A percentile compares a stretch with the other conserved stretches of the same genome.
These are phyloP conservation scores for Aegilops sharonensis DNA, from an alignment of 176 grass and related monocot genomes.

Conservation along the genomic window DNA sequence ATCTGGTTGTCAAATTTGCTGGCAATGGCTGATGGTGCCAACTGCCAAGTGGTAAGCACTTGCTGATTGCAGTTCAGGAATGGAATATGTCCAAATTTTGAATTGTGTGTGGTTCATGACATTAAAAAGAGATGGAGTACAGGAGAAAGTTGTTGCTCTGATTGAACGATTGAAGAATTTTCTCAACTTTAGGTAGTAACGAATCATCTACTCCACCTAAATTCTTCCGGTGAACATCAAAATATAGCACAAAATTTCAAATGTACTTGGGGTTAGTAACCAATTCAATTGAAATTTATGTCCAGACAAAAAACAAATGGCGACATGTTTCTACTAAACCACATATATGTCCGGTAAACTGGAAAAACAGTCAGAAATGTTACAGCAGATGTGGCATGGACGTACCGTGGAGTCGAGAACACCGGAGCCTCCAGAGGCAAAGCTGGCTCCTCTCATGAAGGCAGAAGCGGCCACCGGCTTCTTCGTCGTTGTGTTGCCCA, in stretches of 20 bases:
- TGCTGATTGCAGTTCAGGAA: background rate
- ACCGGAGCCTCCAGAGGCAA: slow-evolving; percentile 73
- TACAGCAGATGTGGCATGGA: no score
- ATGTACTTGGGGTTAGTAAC: background rate
- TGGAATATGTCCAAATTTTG: background rate
- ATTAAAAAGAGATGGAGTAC: background rate
- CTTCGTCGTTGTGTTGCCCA: background rate
- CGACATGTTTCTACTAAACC: no score
- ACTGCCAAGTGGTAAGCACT: background rate
- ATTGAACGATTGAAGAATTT: background rate
- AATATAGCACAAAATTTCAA: background rate
- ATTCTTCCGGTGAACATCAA: background rate
- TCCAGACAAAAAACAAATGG: no score
- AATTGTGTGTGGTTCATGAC: background rate
- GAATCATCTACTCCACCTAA: background rate
- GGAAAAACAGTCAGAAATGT: no score
- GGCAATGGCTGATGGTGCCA: no score
- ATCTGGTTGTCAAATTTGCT: slow-evolving; percentile 14
- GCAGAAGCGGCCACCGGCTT: slow-evolving; percentile 17
- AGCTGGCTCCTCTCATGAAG: slow-evolving; percentile 53
- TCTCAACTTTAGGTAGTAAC: slow-evolving; percentile 11
- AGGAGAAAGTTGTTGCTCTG: background rate
- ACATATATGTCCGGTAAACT: no score
- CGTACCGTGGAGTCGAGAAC: slow-evolving; percentile 75
- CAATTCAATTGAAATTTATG: background rate